Evolutionary conservation across 805 yeast species (phyloP).

Genomic region (Pichia occidentalis): DNA sequence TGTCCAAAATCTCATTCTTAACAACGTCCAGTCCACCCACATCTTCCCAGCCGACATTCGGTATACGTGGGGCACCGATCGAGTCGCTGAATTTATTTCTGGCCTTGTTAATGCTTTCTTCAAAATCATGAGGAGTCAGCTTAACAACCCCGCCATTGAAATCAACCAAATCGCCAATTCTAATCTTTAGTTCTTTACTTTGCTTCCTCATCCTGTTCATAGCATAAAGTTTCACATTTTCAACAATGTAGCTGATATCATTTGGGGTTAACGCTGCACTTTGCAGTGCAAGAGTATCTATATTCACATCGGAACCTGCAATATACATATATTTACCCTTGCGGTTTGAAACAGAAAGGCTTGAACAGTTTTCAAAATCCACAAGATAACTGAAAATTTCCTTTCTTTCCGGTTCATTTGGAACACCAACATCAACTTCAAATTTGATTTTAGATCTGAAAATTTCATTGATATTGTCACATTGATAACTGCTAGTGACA

Average conservation of each 20-base stretch:
- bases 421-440: constrained; percentile 71
- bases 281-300: constrained; percentile 61
- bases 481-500: constrained; percentile 61
- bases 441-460: constrained; percentile 67
- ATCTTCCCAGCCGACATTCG: constrained; percentile 94
- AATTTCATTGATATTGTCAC: constrained; percentile 60
- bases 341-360: background rate
- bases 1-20: constrained; percentile 88
- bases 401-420: constrained; percentile 67
- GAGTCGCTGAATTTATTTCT: constrained; percentile 86
- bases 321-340: constrained; percentile 19
- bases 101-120: constrained; percentile 68
- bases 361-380: constrained; percentile 2
- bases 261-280: constrained; percentile 91
- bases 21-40: constrained; percentile 92
- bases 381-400: constrained; percentile 52
- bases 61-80: constrained; percentile 94
- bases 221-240: constrained; percentile 55
- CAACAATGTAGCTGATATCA: constrained; percentile 67
- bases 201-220: constrained; percentile 39
- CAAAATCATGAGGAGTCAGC: constrained; percentile 56
- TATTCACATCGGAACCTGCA: constrained; percentile 45
- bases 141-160: constrained; percentile 51
- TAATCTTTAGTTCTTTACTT: constrained; percentile 20
- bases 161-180: constrained; percentile 32